phyloP scores from a whole-genome alignment of 495 filamentous ascomycete genomes.

The Penicillium mononematosum region DNA sequence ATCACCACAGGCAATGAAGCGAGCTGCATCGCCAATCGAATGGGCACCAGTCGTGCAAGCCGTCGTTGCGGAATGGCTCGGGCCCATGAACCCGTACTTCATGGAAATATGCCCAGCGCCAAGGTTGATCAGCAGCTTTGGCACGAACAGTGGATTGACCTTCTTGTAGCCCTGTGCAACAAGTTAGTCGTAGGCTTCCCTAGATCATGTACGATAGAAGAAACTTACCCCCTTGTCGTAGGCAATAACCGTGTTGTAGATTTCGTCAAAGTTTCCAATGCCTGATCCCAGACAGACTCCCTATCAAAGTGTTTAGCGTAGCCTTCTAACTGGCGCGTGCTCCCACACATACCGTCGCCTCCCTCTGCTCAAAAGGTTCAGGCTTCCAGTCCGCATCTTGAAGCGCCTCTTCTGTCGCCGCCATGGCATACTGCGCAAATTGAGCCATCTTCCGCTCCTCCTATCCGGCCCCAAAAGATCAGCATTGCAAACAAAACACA shows the following conservation, averaged over 20 bases:
- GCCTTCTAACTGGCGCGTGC: neutral
- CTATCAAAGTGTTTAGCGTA: conserved; percentile 28
- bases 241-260: conserved; percentile 76
- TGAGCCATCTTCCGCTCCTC: conserved; percentile 84
- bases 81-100: conserved; percentile 86
- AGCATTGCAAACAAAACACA: conserved; percentile 12
- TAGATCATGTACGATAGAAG: neutral
- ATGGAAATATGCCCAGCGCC: conserved; percentile 94
- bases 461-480: conserved; percentile 26
- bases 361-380: conserved; percentile 55
- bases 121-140: conserved; percentile 88
- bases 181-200: neutral
- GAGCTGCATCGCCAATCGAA: conserved; percentile 85
- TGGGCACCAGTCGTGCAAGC: conserved; percentile 96
- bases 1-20: conserved; percentile 87
- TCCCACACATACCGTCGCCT: conserved; percentile 58
- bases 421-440: conserved; percentile 89
- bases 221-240: conserved; percentile 69
- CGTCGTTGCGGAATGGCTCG: conserved; percentile 87
- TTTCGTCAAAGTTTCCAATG: conserved; percentile 89
- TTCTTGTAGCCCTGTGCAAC: conserved; percentile 75
- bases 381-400: conserved; percentile 80
- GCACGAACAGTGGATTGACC: conserved; percentile 89
- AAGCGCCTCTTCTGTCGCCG: conserved; percentile 83
- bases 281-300: conserved; percentile 95